These are phyloP conservation scores for Mariannaea sp. DNA, from an alignment of 2,329 filamentous ascomycete genomes.

Conservation along the genomic window DNA sequence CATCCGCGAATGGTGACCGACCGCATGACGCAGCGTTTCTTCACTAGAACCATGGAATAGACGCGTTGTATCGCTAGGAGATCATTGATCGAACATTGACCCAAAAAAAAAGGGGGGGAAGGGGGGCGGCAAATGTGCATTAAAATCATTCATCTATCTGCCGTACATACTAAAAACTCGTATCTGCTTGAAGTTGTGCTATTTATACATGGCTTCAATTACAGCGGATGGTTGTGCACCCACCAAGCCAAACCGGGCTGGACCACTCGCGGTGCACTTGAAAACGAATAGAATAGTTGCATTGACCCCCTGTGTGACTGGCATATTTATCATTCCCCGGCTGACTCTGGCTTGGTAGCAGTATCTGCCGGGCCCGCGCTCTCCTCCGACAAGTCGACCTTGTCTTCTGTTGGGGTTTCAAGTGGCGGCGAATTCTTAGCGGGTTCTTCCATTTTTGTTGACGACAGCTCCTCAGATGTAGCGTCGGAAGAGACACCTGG, in stretches of 20 bases:
- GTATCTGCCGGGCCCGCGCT: constrained; percentile 4
- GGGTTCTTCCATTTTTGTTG: constrained; percentile 7
- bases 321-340: constrained; percentile 24
- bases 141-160: constrained; percentile 9
- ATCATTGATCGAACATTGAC: too few species aligned
- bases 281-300: constrained; percentile 10
- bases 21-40: not conserved
- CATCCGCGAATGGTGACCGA: not conserved
- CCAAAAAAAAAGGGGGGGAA: not conserved
- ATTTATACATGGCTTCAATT: constrained; percentile 16
- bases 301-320: constrained; percentile 11
- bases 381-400: constrained; percentile 18
- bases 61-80: not conserved
- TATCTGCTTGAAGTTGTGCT: constrained; percentile 9
- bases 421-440: constrained; percentile 1
- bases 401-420: constrained; percentile 10
- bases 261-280: not conserved
- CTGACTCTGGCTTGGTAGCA: constrained; percentile 10
- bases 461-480: constrained; percentile 6
- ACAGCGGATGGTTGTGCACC: constrained; percentile 6
- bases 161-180: constrained; percentile 7
- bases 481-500: constrained; percentile 8
- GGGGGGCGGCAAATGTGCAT: too few species aligned
- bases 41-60: constrained; percentile 1
- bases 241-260: not conserved